Base-by-base conservation (phyloP, 75 land plant species). In the Cunninghamia lanceolata region DNA sequence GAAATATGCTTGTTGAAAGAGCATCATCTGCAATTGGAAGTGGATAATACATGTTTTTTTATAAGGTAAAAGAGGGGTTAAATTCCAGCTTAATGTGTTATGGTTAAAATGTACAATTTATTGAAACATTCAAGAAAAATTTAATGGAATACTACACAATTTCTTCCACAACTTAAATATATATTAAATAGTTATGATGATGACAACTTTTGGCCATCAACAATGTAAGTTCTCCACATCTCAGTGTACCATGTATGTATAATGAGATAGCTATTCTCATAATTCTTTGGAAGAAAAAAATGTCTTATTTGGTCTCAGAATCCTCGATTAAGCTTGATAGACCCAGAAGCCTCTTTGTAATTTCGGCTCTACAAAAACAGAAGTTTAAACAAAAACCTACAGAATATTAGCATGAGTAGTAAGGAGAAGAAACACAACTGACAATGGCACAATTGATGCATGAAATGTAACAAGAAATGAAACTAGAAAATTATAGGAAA, bases 281-380 rank as follows among this genome's bases (percentile, higher is more conserved):
- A 45, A 9, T 42, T 79, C 45, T 40, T 17, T 28, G 36, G 82
- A 45, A 28, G 3, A 28, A 25, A 9, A 42, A n/a, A 42, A 19
- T 21, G 5, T 11, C 25, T 80, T 80, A 80, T 45, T 80, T n/a
- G 21, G 50, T n/a, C 50, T 80, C 32, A 45, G 50, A 80, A 80
- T 80, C 82, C 82, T 45, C 32, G 10, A 43, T 80, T 45, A 21
- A 38, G 80, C 80, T 38, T 17, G 82, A 25, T 11, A 80, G 82
- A 43, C 34, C 82, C 47, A 80, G 43, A 80, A 80, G 39, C 50
- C 82, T 25, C 82, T 80, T 80, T 42, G 82, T 80, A 42, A 39
- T 47, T 80, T 80, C 82, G n/a, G 82, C 82, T 80, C 82, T 80
- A 45, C 47, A 80, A 21, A 45, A 80, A 45, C 3, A 80, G 9